phyloP scores from a whole-genome alignment of 2,329 filamentous ascomycete genomes.

The Harringtonia aguacate region DNA sequence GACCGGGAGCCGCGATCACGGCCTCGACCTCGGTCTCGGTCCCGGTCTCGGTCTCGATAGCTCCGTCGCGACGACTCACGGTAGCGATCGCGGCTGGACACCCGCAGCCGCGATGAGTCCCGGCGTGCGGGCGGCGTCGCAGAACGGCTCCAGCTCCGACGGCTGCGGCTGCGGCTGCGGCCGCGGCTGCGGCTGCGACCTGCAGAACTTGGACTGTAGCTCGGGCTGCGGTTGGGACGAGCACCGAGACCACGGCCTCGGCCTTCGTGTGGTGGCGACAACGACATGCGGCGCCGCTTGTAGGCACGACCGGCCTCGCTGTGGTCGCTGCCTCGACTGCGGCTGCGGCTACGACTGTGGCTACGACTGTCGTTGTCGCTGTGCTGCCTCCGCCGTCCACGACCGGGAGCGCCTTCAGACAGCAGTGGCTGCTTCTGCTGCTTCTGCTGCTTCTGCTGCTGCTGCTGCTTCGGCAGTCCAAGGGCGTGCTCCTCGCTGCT shows the following conservation, averaged over 20 bases:
- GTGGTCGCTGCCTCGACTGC: no score
- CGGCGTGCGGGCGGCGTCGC: no score
- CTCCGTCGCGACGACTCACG: neutral
- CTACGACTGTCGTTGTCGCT: constrained; percentile 13
- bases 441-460: constrained; percentile 15
- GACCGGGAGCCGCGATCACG: constrained; percentile 9
- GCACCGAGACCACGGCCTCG: constrained; percentile 13
- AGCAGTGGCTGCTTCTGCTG: constrained; percentile 17
- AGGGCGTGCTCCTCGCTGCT: no score
- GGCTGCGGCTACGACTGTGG: constrained; percentile 14
- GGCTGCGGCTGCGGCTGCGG: constrained; percentile 15
- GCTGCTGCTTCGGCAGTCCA: neutral
- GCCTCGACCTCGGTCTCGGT: no score
- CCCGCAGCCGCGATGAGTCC: no score
- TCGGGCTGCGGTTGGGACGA: constrained; percentile 15
- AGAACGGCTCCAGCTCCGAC: constrained; percentile 20
- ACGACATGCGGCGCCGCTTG: constrained; percentile 28
- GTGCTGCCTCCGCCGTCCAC: constrained; percentile 15
- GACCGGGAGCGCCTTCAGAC: constrained; percentile 15
- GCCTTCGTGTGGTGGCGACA: constrained; percentile 18
- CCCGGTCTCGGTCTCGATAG: neutral
- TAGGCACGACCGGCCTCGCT: constrained; percentile 24
- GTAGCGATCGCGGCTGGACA: no score
- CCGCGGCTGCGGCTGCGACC: constrained; percentile 2
- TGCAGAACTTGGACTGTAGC: constrained; percentile 19